These are phyloP conservation scores for Ceratocystis huliohia DNA, from an alignment of 2,329 filamentous ascomycete species.

Conservation along the genomic window DNA sequence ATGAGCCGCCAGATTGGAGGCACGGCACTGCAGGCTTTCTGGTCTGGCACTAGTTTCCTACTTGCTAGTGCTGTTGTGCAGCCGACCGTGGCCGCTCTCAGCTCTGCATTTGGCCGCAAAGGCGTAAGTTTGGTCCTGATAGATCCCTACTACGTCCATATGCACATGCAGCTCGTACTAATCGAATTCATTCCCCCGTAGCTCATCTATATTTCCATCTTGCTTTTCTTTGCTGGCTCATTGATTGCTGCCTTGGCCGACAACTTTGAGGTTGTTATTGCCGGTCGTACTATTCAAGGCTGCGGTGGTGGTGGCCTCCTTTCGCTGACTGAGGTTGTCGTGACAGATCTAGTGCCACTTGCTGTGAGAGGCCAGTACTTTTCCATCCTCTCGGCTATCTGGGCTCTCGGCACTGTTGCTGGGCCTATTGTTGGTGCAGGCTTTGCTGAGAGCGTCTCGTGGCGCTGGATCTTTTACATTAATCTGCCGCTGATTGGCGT, in stretches of 20 bases:
- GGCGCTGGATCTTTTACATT: conserved; percentile 31
- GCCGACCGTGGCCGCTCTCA: conserved; percentile 33
- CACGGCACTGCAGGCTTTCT: conserved; percentile 51
- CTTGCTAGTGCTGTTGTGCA: conserved; percentile 51
- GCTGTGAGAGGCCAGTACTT: conserved; percentile 32
- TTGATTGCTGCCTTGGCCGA: conserved; percentile 29
- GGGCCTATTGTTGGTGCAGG: conserved; percentile 25
- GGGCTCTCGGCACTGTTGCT: conserved; percentile 41
- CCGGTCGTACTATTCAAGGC: conserved; percentile 30
- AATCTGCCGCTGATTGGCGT: conserved; percentile 28
- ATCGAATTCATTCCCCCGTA: conserved; percentile 7
- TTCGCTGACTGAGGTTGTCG: conserved; percentile 28
- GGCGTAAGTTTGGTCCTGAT: conserved; percentile 11
- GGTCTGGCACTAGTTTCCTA: conserved; percentile 58
- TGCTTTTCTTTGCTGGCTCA: conserved; percentile 32
- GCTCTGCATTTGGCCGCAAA: conserved; percentile 30
- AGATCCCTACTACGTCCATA: neutral
- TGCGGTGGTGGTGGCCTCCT: conserved; percentile 29
- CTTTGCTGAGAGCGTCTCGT: conserved; percentile 23
- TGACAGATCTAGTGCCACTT: conserved; percentile 32
- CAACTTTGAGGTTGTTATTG: conserved; percentile 26
- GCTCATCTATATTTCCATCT: conserved; percentile 25
- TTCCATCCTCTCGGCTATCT: conserved; percentile 33
- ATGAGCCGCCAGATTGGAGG: conserved; percentile 41
- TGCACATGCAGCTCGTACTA: neutral